Conservation (phyloP, 495 filamentous ascomycete genomes). For the Cairneyella variabilis region DNA sequence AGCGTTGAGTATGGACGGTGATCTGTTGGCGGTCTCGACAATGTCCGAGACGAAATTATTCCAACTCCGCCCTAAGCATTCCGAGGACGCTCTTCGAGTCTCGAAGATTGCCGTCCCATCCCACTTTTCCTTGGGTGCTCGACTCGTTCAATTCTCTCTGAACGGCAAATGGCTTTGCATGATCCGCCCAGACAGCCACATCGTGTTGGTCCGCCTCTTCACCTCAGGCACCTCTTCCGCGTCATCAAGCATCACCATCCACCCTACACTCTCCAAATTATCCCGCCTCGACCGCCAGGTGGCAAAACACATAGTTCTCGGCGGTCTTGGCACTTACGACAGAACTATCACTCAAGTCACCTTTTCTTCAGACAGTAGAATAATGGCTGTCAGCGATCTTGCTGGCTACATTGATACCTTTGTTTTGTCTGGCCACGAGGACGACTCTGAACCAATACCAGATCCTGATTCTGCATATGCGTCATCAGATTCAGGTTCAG, state of each 20-base stretch:
- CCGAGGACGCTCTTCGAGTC: constrained; percentile 55
- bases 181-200: constrained; percentile 74
- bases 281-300: constrained; percentile 53
- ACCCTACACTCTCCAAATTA: constrained; percentile 48
- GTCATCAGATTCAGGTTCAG: constrained; percentile 28
- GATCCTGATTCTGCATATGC: constrained; percentile 18
- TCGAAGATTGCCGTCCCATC: constrained; percentile 60
- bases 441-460: constrained; percentile 25
- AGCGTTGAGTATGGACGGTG: constrained; percentile 67
- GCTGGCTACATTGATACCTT: constrained; percentile 86
- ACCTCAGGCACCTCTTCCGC: constrained; percentile 48
- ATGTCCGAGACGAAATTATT: constrained; percentile 77
- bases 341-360: constrained; percentile 66
- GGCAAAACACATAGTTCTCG: constrained; percentile 53
- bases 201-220: constrained; percentile 63
- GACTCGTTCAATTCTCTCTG: constrained; percentile 68
- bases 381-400: constrained; percentile 75
- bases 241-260: constrained; percentile 40
- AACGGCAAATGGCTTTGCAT: constrained; percentile 73
- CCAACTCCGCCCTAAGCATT: constrained; percentile 42
- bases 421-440: constrained; percentile 57
- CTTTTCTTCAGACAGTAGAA: constrained; percentile 77
- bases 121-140: constrained; percentile 51
- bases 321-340: constrained; percentile 74
- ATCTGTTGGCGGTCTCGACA: constrained; percentile 73